These are phyloP conservation scores for Phytophthora meadii DNA, from an alignment of 352 stramenopile species.

Conservation along the genomic window DNA sequence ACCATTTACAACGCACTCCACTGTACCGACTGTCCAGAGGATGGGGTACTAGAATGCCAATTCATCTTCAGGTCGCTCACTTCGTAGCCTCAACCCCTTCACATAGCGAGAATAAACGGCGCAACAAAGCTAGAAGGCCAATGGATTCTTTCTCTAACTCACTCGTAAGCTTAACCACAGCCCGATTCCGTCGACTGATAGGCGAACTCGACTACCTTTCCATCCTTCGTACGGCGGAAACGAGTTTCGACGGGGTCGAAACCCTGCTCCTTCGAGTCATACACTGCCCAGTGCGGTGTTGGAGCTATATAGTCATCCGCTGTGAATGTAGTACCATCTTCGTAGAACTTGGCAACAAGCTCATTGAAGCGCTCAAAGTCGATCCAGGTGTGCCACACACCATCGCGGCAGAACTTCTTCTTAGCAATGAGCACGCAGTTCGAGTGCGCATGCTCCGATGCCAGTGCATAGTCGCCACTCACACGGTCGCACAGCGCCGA, in stretches of 20 bases:
- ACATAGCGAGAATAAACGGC: slow-evolving; percentile 6
- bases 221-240: slow-evolving; percentile 88
- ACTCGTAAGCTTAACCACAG: slow-evolving; percentile 60
- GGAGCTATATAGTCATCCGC: slow-evolving; percentile 95
- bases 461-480: slow-evolving; percentile 92
- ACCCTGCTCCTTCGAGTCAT: slow-evolving; percentile 94
- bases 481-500: slow-evolving; percentile 79
- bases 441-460: slow-evolving; percentile 96
- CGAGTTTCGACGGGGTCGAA: slow-evolving; percentile 97
- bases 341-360: slow-evolving; percentile 83
- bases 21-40: slow-evolving; percentile 92
- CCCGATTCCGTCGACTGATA: slow-evolving; percentile 87
- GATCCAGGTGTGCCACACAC: slow-evolving; percentile 99
- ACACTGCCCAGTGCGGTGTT: slow-evolving; percentile 96
- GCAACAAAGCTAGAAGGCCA: slow-evolving; percentile 2
- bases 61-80: slow-evolving; percentile 85
- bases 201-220: slow-evolving; percentile 86
- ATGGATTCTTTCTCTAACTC: slow-evolving; percentile 25
- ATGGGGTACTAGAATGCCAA: slow-evolving; percentile 90
- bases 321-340: slow-evolving; percentile 87
- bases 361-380: slow-evolving; percentile 98
- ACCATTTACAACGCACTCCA: slow-evolving; percentile 91
- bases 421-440: slow-evolving; percentile 96
- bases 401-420: slow-evolving; percentile 88
- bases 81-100: slow-evolving; percentile 16